A percentile compares a stretch with the other conserved stretches of the same genome.
These are phyloP conservation scores for Steccherinum ochraceum DNA, from an alignment of 768 basidiomycete species.

Conservation along the genomic window DNA sequence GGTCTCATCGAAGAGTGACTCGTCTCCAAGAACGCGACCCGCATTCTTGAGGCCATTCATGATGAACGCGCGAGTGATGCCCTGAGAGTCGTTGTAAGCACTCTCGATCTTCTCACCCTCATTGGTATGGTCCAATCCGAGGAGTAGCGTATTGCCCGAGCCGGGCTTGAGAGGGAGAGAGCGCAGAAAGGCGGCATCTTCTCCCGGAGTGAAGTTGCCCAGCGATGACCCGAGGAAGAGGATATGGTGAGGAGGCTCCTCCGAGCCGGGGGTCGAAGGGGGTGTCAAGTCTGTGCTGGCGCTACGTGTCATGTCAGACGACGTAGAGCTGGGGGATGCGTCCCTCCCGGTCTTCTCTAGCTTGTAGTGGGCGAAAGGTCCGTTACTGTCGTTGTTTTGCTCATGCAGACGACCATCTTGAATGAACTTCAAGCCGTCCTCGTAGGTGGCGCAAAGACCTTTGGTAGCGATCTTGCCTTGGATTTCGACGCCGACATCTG, in stretches of 20 bases:
- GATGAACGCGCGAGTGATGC: slow-evolving; percentile 69
- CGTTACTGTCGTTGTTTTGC: slow-evolving; percentile 8
- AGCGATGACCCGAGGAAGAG: slow-evolving; percentile 90
- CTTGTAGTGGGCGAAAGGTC: slow-evolving; percentile 11
- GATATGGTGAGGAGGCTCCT: slow-evolving; percentile 60
- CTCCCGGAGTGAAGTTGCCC: slow-evolving; percentile 79
- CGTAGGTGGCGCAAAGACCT: slow-evolving; percentile 89
- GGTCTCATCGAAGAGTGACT: slow-evolving; percentile 50
- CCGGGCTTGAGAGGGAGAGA: slow-evolving; percentile 73
- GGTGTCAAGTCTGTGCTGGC: slow-evolving; percentile 20
- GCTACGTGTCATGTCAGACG: slow-evolving; percentile 8
- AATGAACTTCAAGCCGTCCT: slow-evolving; percentile 80
- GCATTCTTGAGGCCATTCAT: slow-evolving; percentile 79
- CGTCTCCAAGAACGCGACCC: slow-evolving; percentile 61
- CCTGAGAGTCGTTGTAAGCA: slow-evolving; percentile 82
- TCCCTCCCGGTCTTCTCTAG: slow-evolving; percentile 19
- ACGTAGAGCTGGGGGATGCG: slow-evolving; percentile 30
- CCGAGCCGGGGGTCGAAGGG: slow-evolving; percentile 43
- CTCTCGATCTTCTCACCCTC: slow-evolving; percentile 62
- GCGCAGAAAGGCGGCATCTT: slow-evolving; percentile 66
- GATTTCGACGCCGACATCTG: slow-evolving; percentile 55
- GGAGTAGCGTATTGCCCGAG: slow-evolving; percentile 73
- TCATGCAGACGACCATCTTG: slow-evolving; percentile 52
- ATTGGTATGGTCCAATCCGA: slow-evolving; percentile 89
- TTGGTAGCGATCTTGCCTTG: slow-evolving; percentile 70